A percentile compares a stretch with the other conserved stretches of the same genome.
These are phyloP conservation scores for Cymbidium sinense DNA, from an alignment of 106 monocot genomes.

Conservation along the genomic window DNA sequence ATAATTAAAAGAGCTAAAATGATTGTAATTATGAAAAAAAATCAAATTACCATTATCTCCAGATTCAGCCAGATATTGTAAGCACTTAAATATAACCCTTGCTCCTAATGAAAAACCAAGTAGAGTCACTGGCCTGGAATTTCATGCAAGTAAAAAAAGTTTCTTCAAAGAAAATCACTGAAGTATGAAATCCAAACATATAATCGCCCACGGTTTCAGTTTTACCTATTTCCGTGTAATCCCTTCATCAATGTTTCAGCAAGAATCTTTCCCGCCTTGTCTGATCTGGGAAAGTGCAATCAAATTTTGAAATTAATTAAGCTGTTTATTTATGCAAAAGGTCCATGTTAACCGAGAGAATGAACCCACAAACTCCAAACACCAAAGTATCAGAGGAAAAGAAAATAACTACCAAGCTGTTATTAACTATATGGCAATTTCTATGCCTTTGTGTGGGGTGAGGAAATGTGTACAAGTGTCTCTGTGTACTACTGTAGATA, in stretches of 20 bases:
- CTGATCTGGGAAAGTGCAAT: conserved; percentile 51
- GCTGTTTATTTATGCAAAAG: neutral
- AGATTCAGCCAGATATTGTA: conserved; percentile 65
- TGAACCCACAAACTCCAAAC: too few relatives aligned
- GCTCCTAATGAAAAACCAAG: conserved; percentile 94
- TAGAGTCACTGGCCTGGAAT: conserved; percentile 90
- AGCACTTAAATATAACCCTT: conserved; percentile 87
- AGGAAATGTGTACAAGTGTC: too few relatives aligned
- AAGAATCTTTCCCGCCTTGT: conserved; percentile 93
- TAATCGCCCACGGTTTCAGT: neutral
- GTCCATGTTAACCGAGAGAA: neutral
- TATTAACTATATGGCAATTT: too few relatives aligned
- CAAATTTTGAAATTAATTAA: neutral
- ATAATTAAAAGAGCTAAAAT: conserved; percentile 6
- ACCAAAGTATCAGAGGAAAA: too few relatives aligned
- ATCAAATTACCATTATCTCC: conserved; percentile 76
- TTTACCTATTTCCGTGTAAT: conserved; percentile 90
- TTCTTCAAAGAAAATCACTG: neutral
- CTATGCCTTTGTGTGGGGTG: too few relatives aligned
- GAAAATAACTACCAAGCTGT: too few relatives aligned
- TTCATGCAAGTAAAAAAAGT: neutral
- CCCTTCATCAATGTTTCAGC: conserved; percentile 88
- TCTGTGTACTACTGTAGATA: too few relatives aligned
- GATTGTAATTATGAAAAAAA: neutral
- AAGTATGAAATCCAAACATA: neutral